Conservation (phyloP, 78 protist species). For the Tieghemostelium lacteum region DNA sequence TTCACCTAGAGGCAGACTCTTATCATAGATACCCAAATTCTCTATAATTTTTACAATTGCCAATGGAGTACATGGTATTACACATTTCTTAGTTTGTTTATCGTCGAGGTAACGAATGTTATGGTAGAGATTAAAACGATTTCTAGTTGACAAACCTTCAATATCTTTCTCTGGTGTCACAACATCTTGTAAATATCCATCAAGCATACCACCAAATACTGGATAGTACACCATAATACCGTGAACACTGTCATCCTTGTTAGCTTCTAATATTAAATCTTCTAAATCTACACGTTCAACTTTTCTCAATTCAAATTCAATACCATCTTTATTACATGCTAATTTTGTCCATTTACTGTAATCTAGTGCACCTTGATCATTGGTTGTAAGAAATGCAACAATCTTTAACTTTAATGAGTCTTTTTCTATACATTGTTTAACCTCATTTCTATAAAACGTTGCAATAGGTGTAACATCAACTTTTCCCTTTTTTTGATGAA, state of each 20-base stretch:
- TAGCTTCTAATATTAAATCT: constrained; percentile 68
- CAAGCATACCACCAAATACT: constrained; percentile 87
- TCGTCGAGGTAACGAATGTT: constrained; percentile 80
- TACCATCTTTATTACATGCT: constrained; percentile 78
- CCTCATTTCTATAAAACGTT: constrained; percentile 50
- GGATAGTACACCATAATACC: constrained; percentile 92
- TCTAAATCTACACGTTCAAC: constrained; percentile 76
- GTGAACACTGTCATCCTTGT: constrained; percentile 75
- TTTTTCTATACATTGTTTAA: constrained; percentile 23
- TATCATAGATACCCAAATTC: constrained; percentile 70
- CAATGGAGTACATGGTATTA: constrained; percentile 88
- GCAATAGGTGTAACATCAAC: constrained; percentile 80
- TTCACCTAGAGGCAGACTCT: constrained; percentile 38
- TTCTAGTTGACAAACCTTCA: constrained; percentile 85
- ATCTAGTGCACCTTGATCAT: constrained; percentile 82
- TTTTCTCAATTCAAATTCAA: constrained; percentile 63
- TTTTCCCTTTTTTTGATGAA: constrained; percentile 46
- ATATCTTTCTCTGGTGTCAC: constrained; percentile 84
- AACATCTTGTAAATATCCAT: constrained; percentile 79
- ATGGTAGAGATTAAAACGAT: constrained; percentile 84
- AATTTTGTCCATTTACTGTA: constrained; percentile 83
- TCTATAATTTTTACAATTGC: constrained; percentile 86
- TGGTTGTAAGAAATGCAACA: constrained; percentile 80
- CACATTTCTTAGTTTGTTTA: constrained; percentile 48
- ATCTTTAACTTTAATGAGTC: constrained; percentile 19